phyloP scores from a whole-genome alignment of 139 green algal genomes.

The Chlamydomonas applanata region DNA sequence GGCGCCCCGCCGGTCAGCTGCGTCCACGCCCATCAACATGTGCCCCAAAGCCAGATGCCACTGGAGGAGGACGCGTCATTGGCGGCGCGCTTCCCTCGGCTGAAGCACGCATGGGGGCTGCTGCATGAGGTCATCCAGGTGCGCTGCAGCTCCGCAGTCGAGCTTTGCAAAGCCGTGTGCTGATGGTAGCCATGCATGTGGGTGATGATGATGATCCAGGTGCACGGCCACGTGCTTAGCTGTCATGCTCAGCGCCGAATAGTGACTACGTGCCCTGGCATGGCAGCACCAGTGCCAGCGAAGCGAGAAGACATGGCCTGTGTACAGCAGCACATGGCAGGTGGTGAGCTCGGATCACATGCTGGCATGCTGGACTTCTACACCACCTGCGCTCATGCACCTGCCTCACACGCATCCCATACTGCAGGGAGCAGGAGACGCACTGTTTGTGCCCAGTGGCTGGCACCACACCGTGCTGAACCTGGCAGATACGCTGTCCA shows the following conservation, averaged over 20 bases:
- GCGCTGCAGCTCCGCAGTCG: neutral
- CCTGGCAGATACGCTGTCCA: constrained; percentile 65
- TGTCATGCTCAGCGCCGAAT: no score
- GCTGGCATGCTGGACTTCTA: neutral
- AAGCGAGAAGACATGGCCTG: no score
- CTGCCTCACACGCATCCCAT: no score
- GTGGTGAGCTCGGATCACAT: no score
- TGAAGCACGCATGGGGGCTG: constrained; percentile 23
- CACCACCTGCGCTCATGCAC: neutral
- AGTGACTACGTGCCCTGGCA: no score
- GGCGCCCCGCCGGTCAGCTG: neutral
- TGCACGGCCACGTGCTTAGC: no score
- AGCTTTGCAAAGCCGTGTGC: no score
- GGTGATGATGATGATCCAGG: no score
- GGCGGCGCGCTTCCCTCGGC: constrained; percentile 31
- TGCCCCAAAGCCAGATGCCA: neutral
- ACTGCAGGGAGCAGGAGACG: constrained; percentile 73
- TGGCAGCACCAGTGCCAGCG: no score
- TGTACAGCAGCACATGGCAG: no score
- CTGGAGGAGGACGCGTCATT: neutral
- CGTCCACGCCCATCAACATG: no score
- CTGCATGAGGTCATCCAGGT: constrained; percentile 36
- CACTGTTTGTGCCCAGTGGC: constrained; percentile 89
- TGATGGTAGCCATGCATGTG: no score
- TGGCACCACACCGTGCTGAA: constrained; percentile 92